These are phyloP conservation scores for Biscutella auriculata DNA, from an alignment of 441 rosid genomes.

Conservation along the genomic window DNA sequence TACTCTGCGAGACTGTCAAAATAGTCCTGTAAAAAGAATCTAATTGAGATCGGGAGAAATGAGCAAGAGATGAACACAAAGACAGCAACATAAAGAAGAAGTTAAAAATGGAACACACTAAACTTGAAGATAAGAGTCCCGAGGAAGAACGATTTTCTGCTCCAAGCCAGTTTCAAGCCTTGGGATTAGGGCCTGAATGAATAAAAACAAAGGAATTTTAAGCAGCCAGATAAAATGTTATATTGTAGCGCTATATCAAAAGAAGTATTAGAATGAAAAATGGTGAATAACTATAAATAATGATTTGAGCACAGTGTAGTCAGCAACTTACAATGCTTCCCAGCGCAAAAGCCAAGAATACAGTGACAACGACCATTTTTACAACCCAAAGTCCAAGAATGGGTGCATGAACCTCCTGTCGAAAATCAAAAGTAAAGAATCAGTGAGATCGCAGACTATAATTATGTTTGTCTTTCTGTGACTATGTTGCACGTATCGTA, in stretches of 20 bases:
- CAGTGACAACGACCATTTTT: constrained; percentile 35
- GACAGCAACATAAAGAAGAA: background rate
- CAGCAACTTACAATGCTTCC: constrained; percentile 46
- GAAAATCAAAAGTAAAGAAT: constrained; percentile 9
- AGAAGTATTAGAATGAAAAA: background rate
- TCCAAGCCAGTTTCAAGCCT: constrained; percentile 56
- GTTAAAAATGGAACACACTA: background rate
- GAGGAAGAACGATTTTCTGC: constrained; percentile 60
- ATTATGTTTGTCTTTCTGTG: background rate
- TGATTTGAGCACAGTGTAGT: background rate
- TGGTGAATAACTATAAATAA: background rate
- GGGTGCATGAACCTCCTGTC: constrained; percentile 52
- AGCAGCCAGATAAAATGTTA: background rate
- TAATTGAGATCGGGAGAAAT: background rate
- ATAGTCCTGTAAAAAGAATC: constrained; percentile 34
- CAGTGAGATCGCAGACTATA: background rate
- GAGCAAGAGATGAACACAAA: constrained; percentile 6
- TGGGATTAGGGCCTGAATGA: constrained; percentile 36
- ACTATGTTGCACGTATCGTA: background rate
- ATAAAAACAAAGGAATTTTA: constrained; percentile 8
- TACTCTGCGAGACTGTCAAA: constrained; percentile 40
- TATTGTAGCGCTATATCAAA: background rate
- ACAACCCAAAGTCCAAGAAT: constrained; percentile 49
- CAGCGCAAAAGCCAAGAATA: constrained; percentile 40
- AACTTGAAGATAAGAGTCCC: constrained; percentile 65